Conservation (phyloP, 2,329 filamentous ascomycete genomes). For the Hymenoscyphus albidus region DNA sequence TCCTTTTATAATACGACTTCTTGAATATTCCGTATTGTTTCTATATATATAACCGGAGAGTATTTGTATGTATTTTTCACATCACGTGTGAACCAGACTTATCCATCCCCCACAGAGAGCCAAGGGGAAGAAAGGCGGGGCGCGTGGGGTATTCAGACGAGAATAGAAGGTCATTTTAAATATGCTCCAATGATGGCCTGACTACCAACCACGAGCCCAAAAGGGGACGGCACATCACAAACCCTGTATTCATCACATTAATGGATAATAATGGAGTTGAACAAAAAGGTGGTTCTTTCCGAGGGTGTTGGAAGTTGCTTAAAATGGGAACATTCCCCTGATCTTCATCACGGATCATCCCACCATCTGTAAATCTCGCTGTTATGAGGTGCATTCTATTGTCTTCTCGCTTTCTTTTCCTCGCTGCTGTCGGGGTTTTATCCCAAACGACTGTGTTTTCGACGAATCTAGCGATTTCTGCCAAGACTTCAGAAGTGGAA, state of each 20-base stretch:
- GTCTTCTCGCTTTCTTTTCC: neutral
- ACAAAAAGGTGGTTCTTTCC: neutral
- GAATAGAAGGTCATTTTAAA: constrained; percentile 3
- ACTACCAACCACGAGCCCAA: neutral
- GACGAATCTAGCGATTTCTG: neutral
- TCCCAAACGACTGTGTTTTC: neutral
- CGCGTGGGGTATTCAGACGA: neutral
- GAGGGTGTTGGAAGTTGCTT: neutral
- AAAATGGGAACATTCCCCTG: neutral
- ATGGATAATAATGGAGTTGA: neutral
- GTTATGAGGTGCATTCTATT: neutral
- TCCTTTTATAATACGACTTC: too few relatives aligned
- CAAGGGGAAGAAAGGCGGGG: neutral
- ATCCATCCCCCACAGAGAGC: neutral
- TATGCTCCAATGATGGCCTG: constrained; percentile 1
- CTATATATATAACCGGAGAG: too few relatives aligned
- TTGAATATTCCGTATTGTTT: too few relatives aligned
- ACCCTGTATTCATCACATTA: neutral
- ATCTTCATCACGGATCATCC: neutral
- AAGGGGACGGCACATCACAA: neutral
- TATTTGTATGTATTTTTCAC: too few relatives aligned
- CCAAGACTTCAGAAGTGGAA: constrained; percentile 1
- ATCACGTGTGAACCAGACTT: neutral
- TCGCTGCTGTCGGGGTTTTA: neutral
- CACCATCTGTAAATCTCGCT: neutral